Percentiles rank a stretch among this genome's conserved stretches.
phyloP scores from a whole-genome alignment of 2,329 filamentous ascomycete species.

The Eutypella sp. region DNA sequence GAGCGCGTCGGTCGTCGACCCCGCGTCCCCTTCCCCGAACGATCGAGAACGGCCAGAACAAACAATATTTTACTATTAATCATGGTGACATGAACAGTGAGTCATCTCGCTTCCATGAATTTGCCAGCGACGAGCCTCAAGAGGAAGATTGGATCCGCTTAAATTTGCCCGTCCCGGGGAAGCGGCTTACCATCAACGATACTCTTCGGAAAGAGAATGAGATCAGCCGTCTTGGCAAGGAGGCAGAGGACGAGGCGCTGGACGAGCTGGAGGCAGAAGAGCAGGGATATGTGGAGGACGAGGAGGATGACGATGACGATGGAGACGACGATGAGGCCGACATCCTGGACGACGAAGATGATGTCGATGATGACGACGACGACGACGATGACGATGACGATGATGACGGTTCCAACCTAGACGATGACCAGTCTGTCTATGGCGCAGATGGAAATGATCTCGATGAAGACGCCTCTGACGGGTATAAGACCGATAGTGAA shows the following conservation, averaged over 20 bases:
- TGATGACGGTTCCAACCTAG: conserved; percentile 46
- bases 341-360: conserved; percentile 44
- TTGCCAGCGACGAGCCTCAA: conserved; percentile 74
- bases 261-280: conserved; percentile 64
- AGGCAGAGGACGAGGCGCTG: conserved; percentile 84
- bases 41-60: conserved; percentile 27
- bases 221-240: conserved; percentile 78
- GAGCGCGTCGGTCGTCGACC: conserved; percentile 22
- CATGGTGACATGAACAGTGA: conserved; percentile 48
- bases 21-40: conserved; percentile 35
- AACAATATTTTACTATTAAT: conserved; percentile 47
- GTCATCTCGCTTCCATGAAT: conserved; percentile 76
- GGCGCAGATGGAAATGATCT: conserved; percentile 44
- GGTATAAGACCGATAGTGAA: conserved; percentile 72
- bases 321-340: conserved; percentile 45
- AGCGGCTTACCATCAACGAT: conserved; percentile 81
- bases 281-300: conserved; percentile 40
- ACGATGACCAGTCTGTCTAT: conserved; percentile 63
- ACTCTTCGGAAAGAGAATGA: conserved; percentile 85
- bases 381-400: conserved; percentile 49
- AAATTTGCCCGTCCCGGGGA: conserved; percentile 56
- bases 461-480: conserved; percentile 51
- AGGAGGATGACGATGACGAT: conserved; percentile 44
- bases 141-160: conserved; percentile 88
- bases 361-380: conserved; percentile 48